Evolutionary conservation across 2,329 filamentous ascomycete species (phyloP).

Genomic region (Hypoxylon sp.): DNA sequence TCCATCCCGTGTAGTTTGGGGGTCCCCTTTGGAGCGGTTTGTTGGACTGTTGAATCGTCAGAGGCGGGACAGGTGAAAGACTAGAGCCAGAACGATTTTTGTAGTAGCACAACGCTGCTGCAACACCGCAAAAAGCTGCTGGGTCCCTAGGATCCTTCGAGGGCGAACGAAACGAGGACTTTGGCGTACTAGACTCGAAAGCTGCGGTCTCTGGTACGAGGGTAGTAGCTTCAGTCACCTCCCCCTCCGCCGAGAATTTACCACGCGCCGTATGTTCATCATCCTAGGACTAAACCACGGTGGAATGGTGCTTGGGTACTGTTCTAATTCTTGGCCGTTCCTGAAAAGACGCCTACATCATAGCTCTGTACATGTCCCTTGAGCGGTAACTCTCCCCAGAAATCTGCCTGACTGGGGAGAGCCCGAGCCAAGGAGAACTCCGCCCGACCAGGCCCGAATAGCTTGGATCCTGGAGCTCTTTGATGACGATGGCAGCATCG

Average conservation of each 20-base stretch:
- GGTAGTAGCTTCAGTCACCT: constrained; percentile 47
- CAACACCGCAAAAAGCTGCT: constrained; percentile 44
- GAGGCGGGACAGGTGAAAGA: constrained; percentile 40
- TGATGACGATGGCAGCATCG: constrained; percentile 67
- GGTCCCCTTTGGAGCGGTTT: constrained; percentile 36
- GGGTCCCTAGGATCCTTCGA: constrained; percentile 44
- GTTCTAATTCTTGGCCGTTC: constrained; percentile 47
- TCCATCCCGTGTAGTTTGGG: constrained; percentile 41
- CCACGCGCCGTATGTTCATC: constrained; percentile 49
- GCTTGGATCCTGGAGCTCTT: constrained; percentile 53
- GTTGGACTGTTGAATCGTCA: constrained; percentile 36
- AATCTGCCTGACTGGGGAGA: constrained; percentile 57
- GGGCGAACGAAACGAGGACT: constrained; percentile 45
- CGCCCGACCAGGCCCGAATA: constrained; percentile 55
- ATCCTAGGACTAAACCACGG: constrained; percentile 45
- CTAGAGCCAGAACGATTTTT: constrained; percentile 44
- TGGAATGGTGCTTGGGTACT: constrained; percentile 47
- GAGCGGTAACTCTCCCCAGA: constrained; percentile 57
- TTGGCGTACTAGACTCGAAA: constrained; percentile 46
- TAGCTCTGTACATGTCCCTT: constrained; percentile 59
- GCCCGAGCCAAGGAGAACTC: constrained; percentile 53
- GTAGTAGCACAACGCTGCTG: constrained; percentile 52
- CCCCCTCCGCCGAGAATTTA: constrained; percentile 40
- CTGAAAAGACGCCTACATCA: constrained; percentile 47
- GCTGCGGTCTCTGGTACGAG: constrained; percentile 50